Conservation (phyloP, 2,329 filamentous ascomycete species). For the Fusarium sp. region DNA sequence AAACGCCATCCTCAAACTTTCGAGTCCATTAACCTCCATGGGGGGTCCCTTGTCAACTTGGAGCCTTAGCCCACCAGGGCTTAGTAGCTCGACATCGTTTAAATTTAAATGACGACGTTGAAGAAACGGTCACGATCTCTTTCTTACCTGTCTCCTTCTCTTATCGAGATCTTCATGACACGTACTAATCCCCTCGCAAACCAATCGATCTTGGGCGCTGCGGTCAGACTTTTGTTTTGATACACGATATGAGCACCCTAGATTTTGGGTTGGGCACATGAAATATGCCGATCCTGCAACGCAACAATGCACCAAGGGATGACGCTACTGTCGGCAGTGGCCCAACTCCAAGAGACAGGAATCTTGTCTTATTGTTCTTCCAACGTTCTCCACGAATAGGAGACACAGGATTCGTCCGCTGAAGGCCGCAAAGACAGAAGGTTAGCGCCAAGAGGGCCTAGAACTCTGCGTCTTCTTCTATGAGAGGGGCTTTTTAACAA, state of each 20-base stretch:
- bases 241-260: not conserved
- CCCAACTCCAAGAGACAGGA: not conserved
- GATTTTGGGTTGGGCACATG: not conserved
- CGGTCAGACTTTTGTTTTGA: slow-evolving; percentile 6
- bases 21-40: slow-evolving; percentile 25
- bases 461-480: slow-evolving; percentile 27
- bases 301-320: slow-evolving; percentile 8
- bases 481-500: not conserved
- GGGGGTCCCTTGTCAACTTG: slow-evolving; percentile 23
- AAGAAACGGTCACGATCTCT: slow-evolving; percentile 5
- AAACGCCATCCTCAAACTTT: slow-evolving; percentile 38
- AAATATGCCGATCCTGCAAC: slow-evolving; percentile 29
- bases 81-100: not conserved
- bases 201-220: slow-evolving; percentile 23
- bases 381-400: slow-evolving; percentile 21
- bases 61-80: slow-evolving; percentile 11
- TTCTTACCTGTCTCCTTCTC: not conserved
- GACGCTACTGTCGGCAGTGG: slow-evolving; percentile 39
- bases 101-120: slow-evolving; percentile 18
- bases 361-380: not conserved
- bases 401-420: not conserved
- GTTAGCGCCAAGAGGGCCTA: slow-evolving; percentile 38
- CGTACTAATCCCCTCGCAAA: slow-evolving; percentile 8
- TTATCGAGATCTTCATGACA: slow-evolving; percentile 13
- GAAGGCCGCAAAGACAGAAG: not conserved